phyloP scores from a whole-genome alignment of 225 moss, liverwort and hornwort species.

The Asterella californica region DNA sequence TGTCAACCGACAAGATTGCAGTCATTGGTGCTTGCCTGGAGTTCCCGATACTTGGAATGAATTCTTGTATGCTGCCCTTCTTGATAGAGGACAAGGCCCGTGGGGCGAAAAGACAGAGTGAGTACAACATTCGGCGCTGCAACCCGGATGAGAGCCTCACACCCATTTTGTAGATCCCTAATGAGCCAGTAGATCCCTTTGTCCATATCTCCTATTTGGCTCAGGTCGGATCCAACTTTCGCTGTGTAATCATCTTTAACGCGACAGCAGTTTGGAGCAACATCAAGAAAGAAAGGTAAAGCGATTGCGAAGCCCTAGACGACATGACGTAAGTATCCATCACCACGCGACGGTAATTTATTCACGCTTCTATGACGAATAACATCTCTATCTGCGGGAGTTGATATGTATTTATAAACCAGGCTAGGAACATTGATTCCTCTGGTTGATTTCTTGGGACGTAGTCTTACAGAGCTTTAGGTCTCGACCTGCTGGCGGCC shows the following conservation, averaged over 20 bases:
- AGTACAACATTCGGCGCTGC: neutral
- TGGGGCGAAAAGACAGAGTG: slow-evolving; percentile 39
- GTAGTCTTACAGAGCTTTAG: too few species aligned
- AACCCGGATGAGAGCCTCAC: neutral
- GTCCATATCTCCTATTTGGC: neutral
- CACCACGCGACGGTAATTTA: too few species aligned
- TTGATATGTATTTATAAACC: too few species aligned
- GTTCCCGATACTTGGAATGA: slow-evolving; percentile 87
- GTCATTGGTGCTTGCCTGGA: slow-evolving; percentile 87
- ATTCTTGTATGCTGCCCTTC: slow-evolving; percentile 52
- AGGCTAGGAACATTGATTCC: too few species aligned
- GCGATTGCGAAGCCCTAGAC: too few species aligned
- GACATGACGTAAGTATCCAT: too few species aligned
- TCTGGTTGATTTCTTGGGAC: too few species aligned
- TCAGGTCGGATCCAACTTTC: neutral
- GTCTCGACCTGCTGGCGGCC: too few species aligned
- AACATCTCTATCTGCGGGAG: too few species aligned
- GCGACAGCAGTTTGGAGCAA: too few species aligned
- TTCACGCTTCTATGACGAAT: too few species aligned
- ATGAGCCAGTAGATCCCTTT: neutral
- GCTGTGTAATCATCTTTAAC: neutral
- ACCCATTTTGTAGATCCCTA: slow-evolving; percentile 1
- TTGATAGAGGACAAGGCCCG: slow-evolving; percentile 35
- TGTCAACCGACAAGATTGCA: slow-evolving; percentile 66
- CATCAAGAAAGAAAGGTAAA: too few species aligned